These are phyloP conservation scores for Xylaria sp. DNA, from an alignment of 2,329 filamentous ascomycete genomes.

Conservation along the genomic window DNA sequence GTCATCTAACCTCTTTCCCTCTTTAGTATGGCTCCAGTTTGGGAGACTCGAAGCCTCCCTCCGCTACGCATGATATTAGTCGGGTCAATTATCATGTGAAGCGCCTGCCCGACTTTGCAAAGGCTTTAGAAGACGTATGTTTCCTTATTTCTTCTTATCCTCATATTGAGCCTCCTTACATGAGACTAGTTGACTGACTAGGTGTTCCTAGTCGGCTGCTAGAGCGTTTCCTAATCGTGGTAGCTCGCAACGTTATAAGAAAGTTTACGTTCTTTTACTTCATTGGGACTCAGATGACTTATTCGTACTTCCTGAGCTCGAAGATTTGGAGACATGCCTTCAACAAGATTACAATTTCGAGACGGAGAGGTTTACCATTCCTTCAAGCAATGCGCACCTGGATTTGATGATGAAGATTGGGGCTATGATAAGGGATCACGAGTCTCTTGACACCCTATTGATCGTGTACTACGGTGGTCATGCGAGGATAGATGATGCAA, in stretches of 20 bases:
- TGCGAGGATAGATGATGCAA: slow-evolving; percentile 67
- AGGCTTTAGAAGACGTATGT: slow-evolving; percentile 64
- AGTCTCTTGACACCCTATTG: slow-evolving; percentile 65
- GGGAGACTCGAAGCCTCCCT: slow-evolving; percentile 52
- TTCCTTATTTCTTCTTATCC: background rate
- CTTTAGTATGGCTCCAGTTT: slow-evolving; percentile 58
- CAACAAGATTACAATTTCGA: slow-evolving; percentile 65
- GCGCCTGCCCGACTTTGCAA: slow-evolving; percentile 64
- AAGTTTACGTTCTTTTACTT: slow-evolving; percentile 64
- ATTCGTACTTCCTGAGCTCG: slow-evolving; percentile 67
- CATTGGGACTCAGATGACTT: slow-evolving; percentile 69
- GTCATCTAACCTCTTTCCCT: slow-evolving; percentile 48
- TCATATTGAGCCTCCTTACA: background rate
- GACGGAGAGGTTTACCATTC: slow-evolving; percentile 68
- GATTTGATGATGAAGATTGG: slow-evolving; percentile 67
- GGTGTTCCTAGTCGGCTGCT: slow-evolving; percentile 58
- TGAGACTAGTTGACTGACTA: slow-evolving; percentile 30
- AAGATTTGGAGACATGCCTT: slow-evolving; percentile 65
- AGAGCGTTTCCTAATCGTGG: slow-evolving; percentile 67
- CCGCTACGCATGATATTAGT: slow-evolving; percentile 66
- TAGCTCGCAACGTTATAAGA: slow-evolving; percentile 64
- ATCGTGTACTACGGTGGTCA: slow-evolving; percentile 70
- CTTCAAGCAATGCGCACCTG: slow-evolving; percentile 66
- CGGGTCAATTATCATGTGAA: slow-evolving; percentile 68
- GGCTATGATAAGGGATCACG: slow-evolving; percentile 66